Conservation (phyloP, 352 stramenopile species). For the Peronosclerospora sorghi region DNA sequence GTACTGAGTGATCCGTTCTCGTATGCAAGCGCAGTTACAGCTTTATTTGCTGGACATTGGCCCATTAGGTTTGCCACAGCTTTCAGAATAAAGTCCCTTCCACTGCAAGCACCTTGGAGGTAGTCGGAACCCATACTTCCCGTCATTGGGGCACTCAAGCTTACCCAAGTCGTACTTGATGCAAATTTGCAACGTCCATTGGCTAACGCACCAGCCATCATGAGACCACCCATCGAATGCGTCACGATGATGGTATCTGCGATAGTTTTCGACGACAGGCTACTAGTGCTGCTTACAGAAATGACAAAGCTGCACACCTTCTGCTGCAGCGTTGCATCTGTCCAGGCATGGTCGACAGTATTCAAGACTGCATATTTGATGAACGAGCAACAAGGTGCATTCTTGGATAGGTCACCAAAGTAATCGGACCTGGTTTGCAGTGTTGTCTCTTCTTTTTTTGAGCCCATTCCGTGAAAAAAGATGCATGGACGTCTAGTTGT, state of each 20-base stretch:
- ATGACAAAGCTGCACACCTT: constrained; percentile 18
- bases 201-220: constrained; percentile 15
- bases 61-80: constrained; percentile 14
- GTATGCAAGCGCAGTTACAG: constrained; percentile 24
- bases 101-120: constrained; percentile 20
- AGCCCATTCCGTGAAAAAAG: constrained; percentile 27
- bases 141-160: constrained; percentile 13
- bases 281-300: constrained; percentile 13
- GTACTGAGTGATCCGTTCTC: constrained; percentile 15
- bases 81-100: constrained; percentile 11
- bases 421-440: too few species aligned
- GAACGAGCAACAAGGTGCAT: constrained; percentile 9
- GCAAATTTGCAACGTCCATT: constrained; percentile 8
- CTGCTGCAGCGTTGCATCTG: constrained; percentile 11
- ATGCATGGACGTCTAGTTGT: constrained; percentile 7
- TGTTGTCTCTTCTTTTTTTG: constrained; percentile 2
- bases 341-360: constrained; percentile 24
- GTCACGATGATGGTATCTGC: constrained; percentile 13
- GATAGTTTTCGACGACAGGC: background rate
- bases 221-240: constrained; percentile 12
- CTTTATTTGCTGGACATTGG: constrained; percentile 21
- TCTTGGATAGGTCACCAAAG: constrained; percentile 9
- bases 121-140: constrained; percentile 24
- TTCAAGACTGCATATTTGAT: constrained; percentile 23
- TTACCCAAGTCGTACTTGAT: constrained; percentile 19